Evolutionary conservation across 129 eudicot genomes (phyloP).

Genomic region (Scalesia atractyloides): DNA sequence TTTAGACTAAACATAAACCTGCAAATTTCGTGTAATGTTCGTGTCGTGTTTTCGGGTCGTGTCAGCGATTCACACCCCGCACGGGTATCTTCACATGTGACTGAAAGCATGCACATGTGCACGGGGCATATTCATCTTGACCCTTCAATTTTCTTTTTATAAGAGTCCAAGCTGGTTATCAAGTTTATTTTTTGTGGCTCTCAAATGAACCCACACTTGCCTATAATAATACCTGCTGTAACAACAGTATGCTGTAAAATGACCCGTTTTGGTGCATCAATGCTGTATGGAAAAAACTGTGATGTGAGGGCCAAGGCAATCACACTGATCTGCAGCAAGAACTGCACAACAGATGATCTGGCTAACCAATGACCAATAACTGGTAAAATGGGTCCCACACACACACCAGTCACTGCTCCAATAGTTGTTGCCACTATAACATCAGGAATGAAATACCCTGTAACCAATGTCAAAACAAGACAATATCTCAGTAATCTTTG

Average conservation of each 20-base stretch:
- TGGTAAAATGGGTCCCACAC: conserved; percentile 79
- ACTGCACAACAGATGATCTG: conserved; percentile 53
- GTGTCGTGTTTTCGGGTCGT: no score
- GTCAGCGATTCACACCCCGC: no score
- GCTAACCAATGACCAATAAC: conserved; percentile 71
- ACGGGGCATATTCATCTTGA: not conserved
- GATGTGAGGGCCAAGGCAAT: conserved; percentile 78
- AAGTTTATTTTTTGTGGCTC: not conserved
- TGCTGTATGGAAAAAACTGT: conserved; percentile 79
- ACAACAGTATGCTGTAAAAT: conserved; percentile 69
- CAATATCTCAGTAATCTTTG: conserved; percentile 6
- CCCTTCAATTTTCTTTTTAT: not conserved
- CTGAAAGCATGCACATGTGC: not conserved
- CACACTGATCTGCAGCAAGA: conserved; percentile 63
- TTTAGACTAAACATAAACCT: no score
- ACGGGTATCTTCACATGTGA: conserved; percentile 1
- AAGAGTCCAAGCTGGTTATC: not conserved
- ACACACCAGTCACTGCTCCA: conserved; percentile 71
- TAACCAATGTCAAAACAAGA: conserved; percentile 26
- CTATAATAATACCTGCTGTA: conserved; percentile 51
- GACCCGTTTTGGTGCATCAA: conserved; percentile 81
- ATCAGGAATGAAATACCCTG: conserved; percentile 83
- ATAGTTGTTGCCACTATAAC: conserved; percentile 63
- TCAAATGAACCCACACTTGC: conserved; percentile 9
- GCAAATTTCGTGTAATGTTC: no score